A percentile compares a stretch with the other conserved stretches of the same genome.
Conservation (phyloP, 108 stramenopile genomes). For the Cyclostephanos tholiformis region DNA sequence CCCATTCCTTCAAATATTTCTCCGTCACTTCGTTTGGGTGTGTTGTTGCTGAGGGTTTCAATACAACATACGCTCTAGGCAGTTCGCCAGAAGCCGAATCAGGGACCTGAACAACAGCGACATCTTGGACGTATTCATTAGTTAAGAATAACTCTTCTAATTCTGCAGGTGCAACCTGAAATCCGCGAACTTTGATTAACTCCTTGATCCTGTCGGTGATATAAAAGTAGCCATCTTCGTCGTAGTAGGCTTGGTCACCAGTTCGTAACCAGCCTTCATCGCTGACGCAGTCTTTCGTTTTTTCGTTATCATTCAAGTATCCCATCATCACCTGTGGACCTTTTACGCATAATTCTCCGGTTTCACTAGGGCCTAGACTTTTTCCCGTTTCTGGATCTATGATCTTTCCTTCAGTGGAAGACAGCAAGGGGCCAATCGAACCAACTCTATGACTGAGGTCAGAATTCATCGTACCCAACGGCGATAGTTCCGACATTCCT, state of each 20-base stretch:
- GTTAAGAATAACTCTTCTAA: slow-evolving; percentile 88
- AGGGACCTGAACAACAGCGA: slow-evolving; percentile 83
- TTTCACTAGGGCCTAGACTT: slow-evolving; percentile 64
- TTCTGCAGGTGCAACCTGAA: slow-evolving; percentile 94
- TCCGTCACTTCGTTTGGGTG: slow-evolving; percentile 53
- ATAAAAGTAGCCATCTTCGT: slow-evolving; percentile 87
- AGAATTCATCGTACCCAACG: slow-evolving; percentile 68
- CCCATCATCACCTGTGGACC: slow-evolving; percentile 78
- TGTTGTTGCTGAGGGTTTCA: slow-evolving; percentile 39
- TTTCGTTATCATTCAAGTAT: slow-evolving; percentile 82
- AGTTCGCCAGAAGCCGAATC: slow-evolving; percentile 83
- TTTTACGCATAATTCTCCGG: slow-evolving; percentile 84
- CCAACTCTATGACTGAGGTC: slow-evolving; percentile 62
- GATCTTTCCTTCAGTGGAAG: slow-evolving; percentile 76
- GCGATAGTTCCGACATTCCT: slow-evolving; percentile 80
- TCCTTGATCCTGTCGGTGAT: slow-evolving; percentile 94
- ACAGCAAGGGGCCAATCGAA: slow-evolving; percentile 69
- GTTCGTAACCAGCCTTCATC: slow-evolving; percentile 83
- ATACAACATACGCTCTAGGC: slow-evolving; percentile 89
- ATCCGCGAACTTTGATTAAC: slow-evolving; percentile 93
- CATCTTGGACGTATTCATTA: slow-evolving; percentile 81
- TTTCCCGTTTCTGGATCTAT: slow-evolving; percentile 77
- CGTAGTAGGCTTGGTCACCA: slow-evolving; percentile 87
- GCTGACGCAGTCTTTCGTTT: slow-evolving; percentile 78
- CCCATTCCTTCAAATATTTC: slow-evolving; percentile 78